phyloP scores from a whole-genome alignment of 495 filamentous ascomycete genomes.

The Gamarada debralockiae region DNA sequence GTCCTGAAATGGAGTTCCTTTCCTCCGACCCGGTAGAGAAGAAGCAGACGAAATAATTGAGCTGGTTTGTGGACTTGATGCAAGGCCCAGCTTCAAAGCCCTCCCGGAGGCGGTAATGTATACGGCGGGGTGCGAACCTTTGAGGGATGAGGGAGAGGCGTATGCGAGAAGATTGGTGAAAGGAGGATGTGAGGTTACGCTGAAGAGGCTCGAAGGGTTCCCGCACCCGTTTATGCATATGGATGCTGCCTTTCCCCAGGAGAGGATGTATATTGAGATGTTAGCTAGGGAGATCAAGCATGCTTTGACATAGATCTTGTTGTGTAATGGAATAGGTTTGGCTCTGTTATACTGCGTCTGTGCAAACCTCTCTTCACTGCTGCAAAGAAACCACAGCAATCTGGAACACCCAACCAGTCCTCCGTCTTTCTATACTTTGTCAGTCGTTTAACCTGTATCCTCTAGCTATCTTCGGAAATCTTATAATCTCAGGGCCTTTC shows the following conservation, averaged over 20 bases:
- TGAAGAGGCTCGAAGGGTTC: constrained; percentile 25
- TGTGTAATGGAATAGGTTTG: no score
- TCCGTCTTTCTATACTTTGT: no score
- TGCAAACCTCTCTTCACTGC: no score
- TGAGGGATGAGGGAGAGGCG: constrained; percentile 22
- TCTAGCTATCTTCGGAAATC: no score
- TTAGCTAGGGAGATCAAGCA: no score
- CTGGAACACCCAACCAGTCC: no score
- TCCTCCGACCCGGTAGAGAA: neutral
- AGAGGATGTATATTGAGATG: no score
- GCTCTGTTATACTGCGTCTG: no score
- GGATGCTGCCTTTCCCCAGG: constrained; percentile 1
- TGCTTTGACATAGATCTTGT: no score
- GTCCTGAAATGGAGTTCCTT: constrained; percentile 6
- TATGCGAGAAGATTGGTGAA: constrained; percentile 21
- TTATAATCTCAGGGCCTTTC: no score
- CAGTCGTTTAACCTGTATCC: no score
- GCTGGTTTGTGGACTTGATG: constrained; percentile 25
- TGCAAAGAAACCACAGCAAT: no score
- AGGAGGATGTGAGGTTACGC: constrained; percentile 25
- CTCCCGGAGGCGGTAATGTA: constrained; percentile 24
- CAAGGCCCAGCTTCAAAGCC: constrained; percentile 18
- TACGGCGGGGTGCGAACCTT: constrained; percentile 27
- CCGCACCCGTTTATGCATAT: constrained; percentile 30
- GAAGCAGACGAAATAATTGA: constrained; percentile 22